These are phyloP conservation scores for Candida corydali DNA, from an alignment of 805 yeast species.

Conservation along the genomic window DNA sequence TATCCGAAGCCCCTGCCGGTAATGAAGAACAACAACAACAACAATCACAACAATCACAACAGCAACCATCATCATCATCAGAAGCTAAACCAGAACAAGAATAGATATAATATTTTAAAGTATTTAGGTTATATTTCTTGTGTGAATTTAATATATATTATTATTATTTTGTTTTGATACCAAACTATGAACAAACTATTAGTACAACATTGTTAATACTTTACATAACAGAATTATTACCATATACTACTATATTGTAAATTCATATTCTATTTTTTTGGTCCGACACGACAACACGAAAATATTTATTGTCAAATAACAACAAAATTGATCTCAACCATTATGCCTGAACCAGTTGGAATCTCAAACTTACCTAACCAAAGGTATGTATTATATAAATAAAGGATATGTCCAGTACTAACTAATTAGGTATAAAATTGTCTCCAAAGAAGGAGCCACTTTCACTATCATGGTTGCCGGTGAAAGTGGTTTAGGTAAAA, in stretches of 20 bases:
- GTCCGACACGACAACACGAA: slow-evolving; percentile 5
- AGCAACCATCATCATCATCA: slow-evolving; percentile 10
- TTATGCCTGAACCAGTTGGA: slow-evolving; percentile 59
- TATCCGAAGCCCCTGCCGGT: slow-evolving; percentile 68
- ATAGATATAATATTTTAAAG: slow-evolving; percentile 10
- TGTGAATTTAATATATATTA: slow-evolving; percentile 9
- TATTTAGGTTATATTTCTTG: slow-evolving; percentile 9
- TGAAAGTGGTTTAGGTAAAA: slow-evolving; percentile 87
- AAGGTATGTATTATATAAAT: slow-evolving; percentile 38
- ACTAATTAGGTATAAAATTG: slow-evolving; percentile 59
- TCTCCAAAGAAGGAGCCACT: slow-evolving; percentile 68
- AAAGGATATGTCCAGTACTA: slow-evolving; percentile 1
- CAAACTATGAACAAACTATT: too few relatives aligned
- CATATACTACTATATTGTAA: too few relatives aligned
- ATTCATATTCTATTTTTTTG: too few relatives aligned
- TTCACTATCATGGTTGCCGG: slow-evolving; percentile 87
- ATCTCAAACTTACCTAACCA: slow-evolving; percentile 72
- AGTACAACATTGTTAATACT: too few relatives aligned
- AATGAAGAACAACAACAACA: slow-evolving; percentile 24
- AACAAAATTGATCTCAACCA: slow-evolving; percentile 2
- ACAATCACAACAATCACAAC: slow-evolving; percentile 1
- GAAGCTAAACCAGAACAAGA: slow-evolving; percentile 19
- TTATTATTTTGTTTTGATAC: slow-evolving; percentile 3
- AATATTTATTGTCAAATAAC: slow-evolving; percentile 1
- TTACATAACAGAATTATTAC: background rate